Percentiles rank a stretch among this genome's conserved stretches.
Evolutionary conservation across 2,329 filamentous ascomycete species (phyloP).

Genomic region (Aspergillus niger): DNA sequence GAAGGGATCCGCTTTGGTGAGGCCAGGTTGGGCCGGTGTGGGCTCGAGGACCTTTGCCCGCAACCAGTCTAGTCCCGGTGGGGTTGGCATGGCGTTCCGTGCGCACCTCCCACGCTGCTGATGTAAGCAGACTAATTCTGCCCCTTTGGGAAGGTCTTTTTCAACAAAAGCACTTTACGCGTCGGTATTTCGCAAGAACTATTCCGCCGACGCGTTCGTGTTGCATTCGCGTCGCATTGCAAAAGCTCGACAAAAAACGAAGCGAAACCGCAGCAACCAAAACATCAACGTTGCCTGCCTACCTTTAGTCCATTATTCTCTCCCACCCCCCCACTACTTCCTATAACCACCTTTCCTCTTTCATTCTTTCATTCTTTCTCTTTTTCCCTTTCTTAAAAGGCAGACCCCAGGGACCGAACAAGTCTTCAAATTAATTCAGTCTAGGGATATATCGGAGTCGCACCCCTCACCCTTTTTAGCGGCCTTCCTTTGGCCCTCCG

Average conservation of each 20-base stretch:
- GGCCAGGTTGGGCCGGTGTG: conserved; percentile 8
- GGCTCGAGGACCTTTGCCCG: conserved; percentile 18
- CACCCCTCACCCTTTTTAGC: background rate
- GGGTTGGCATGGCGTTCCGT: background rate
- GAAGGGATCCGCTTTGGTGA: conserved; percentile 20
- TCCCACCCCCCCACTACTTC: background rate
- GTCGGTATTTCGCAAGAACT: conserved; percentile 23
- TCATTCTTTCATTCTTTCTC: too few relatives aligned
- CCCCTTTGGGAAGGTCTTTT: too few relatives aligned
- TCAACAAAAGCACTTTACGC: conserved; percentile 39
- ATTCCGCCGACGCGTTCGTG: conserved; percentile 32
- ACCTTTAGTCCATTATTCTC: background rate
- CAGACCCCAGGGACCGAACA: background rate
- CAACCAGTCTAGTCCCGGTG: conserved; percentile 2
- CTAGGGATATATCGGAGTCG: background rate
- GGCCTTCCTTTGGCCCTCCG: conserved; percentile 29
- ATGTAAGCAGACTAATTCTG: background rate
- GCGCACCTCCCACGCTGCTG: background rate
- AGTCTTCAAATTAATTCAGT: background rate
- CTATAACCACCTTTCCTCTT: too few relatives aligned
- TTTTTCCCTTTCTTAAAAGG: background rate
- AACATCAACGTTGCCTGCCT: conserved; percentile 5
- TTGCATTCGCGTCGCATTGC: conserved; percentile 25
- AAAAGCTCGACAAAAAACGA: conserved; percentile 15
- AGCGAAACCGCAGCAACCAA: conserved; percentile 13